phyloP scores from a whole-genome alignment of 768 basidiomycete genomes.

The Auricularia auricula-judae region DNA sequence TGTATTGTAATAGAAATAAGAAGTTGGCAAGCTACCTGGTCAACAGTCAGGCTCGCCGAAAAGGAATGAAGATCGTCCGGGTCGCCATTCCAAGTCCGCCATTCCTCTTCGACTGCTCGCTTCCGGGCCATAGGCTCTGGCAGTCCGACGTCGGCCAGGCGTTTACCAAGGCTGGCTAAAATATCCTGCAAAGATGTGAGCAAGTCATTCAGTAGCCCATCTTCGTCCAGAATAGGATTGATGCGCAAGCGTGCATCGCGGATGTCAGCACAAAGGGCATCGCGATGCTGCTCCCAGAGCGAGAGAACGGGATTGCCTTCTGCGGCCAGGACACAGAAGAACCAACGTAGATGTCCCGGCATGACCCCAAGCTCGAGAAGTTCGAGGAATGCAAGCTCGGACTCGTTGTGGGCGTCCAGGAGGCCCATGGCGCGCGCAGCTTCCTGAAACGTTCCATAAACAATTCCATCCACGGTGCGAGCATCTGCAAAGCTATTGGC shows the following conservation, averaged over 20 bases:
- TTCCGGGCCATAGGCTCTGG: slow-evolving; percentile 17
- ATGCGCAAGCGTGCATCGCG: slow-evolving; percentile 7
- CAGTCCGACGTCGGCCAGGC: slow-evolving; percentile 20
- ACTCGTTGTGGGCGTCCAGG: slow-evolving; percentile 17
- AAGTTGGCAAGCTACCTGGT: background rate
- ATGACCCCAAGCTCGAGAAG: slow-evolving; percentile 21
- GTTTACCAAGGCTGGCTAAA: slow-evolving; percentile 14
- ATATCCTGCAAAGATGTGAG: background rate
- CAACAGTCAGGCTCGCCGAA: background rate
- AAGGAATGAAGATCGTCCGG: background rate
- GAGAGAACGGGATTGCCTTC: slow-evolving; percentile 13
- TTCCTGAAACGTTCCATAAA: slow-evolving; percentile 14
- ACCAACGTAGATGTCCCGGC: slow-evolving; percentile 29
- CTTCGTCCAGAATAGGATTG: slow-evolving; percentile 11
- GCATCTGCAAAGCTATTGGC: slow-evolving; percentile 15
- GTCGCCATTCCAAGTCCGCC: slow-evolving; percentile 13
- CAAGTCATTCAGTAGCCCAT: slow-evolving; percentile 1
- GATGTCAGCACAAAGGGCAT: slow-evolving; percentile 15
- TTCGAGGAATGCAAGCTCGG: slow-evolving; percentile 22
- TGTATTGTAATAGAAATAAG: too few species aligned
- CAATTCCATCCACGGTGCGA: slow-evolving; percentile 11
- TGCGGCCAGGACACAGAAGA: slow-evolving; percentile 26
- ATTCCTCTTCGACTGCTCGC: slow-evolving; percentile 19
- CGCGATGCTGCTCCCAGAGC: slow-evolving; percentile 19
- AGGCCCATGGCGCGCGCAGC: slow-evolving; percentile 16